Evolutionary conservation across 371 early-diverging fungal species (phyloP), one percentile per base, ranked within the genome.

Genomic region (Basidiobolus meristosporus): DNA sequence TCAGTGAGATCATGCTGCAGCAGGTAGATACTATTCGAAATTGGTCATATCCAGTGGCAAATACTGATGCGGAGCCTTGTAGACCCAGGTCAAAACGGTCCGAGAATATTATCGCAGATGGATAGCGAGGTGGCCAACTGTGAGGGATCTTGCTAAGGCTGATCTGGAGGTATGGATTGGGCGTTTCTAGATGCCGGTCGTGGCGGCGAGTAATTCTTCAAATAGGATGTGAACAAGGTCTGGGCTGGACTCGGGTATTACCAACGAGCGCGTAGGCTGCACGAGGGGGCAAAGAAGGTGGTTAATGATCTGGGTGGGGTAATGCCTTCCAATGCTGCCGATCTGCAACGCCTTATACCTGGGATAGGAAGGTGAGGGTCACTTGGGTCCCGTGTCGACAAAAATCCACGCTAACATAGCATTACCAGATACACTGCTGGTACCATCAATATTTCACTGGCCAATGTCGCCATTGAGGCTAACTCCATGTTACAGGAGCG

Each of bases 231-330:
- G 4, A 70, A 76, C 45, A 57, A 67, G 4, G 45, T 71, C 0
- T 87, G 88, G 88, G 60, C 77, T 7, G 84, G 88, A 4, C 63
- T 87, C 7, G 88, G 88, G 0, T 87, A 87, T 47, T 84, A 84
- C 42, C 73, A 76, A 4, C 62, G 88, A 19, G 88, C 79, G 1
- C 49, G 54, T 35, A 59, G 85, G 41, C 52, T 87, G 38, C 74
- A 70, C 50, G 70, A 76, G 45, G 81, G 67, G 1, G 80, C 88
- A 7, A 54, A 66, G 35, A 59, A 72, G 28, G 65, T 87, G 6
- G 65, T 72, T 10, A 40, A 56, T 9, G 50, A 70, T 20, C 58
- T 62, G 33, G 52, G 59, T 18, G 79, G 82, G 1, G 37, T 53
- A 3, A 51, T 80, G 1, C 85, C 82, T 5, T 47, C 54, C 34